Evolutionary conservation across 225 moss, liverwort and hornwort genomes (phyloP), one percentile per base, ranked within the genome.

Genomic region (Thuidium tamariscinum): DNA sequence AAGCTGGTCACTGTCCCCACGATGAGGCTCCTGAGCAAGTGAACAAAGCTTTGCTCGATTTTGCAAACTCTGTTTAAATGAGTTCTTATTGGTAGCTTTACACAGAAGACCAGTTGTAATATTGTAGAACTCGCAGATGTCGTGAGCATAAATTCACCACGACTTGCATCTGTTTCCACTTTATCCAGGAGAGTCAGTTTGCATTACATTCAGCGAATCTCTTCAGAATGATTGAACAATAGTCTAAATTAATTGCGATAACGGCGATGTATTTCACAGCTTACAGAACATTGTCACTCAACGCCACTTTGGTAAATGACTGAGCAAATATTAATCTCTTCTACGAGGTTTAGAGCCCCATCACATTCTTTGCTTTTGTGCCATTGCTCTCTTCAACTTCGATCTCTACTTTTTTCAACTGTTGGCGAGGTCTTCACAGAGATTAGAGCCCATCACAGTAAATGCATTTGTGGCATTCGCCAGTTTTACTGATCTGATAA

Each of bases 1-100:
- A 92, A 83, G 97, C 94, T 54, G 94, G 95, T 46, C 97, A 96
- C 69, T 97, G 95, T 70, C 95, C 94, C 16, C 95, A 97, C 54
- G 94, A 97, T 57, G 95, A 97, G 85, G 92, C 82, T 84, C 96
- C 94, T 74, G 93, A 86, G 71, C 83, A 89, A 67, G 91, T 94
- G 23, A 97, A 97, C 92, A 60, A 86, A 78, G 94, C 94, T 6
- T 84, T 97, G 72, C 84, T 94, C 14, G 88, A 91, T 29, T 97
- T 91, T 63, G 88, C 88, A 11, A 89, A 89, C 25, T 84, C 82
- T 23, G 65, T 88, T 56, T 80, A 29, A 83, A 41, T 27, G 63
- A 81, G 63, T 48, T n/a, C n/a, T n/a, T 48, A 55, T n/a, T 32
- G 54, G 37, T 27, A 79, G 63, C 23, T 61, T 54, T 55, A 25